Evolutionary conservation across 805 yeast species (phyloP), one percentile per base, ranked within the genome.

Genomic region (Yarrowia sp.): DNA sequence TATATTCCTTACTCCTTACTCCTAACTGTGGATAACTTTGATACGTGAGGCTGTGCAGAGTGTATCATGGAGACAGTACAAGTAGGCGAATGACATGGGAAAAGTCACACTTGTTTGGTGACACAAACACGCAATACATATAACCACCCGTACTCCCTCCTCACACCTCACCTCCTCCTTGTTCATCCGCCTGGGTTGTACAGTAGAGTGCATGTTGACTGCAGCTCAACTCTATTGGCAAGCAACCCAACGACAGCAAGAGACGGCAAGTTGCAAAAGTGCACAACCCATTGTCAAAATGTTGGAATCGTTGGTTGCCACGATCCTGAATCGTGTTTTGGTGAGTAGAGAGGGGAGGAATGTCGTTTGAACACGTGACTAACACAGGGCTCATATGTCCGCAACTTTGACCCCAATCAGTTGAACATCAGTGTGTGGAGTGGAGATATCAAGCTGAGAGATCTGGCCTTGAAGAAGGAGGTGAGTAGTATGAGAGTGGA

Each of bases 401-500:
- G 96, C 79, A 91, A 96, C 79, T 95, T 95, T 78, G 99, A 95
- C 79, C 92, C 98, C 16, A 91, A 90, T 73, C 97, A 95, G 75
- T 81, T 95, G 74, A 93, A 95, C 74, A 93, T 95, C 68, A 99
- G 98, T 5, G 92, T 95, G 42, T 93, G 98, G 97, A 87, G 92
- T 74, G 99, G 99, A 45, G 98, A 95, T 81, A 98, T 93, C 40
- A 91, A 91, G 76, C 82, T 95, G 68, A 84, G 83, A 71, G 88
- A 93, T 76, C 83, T 96, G 71, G 84, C 88, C 69, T 81, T 95
- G 70, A 92, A 91, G 79, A 89, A 90, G 71, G 98, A 93, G 76
- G 82, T 79, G 70, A 56, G 80, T 69, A 26, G 22, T 12, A 4
- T 7, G 12, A 26, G 32, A 14, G n/a, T n/a, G n/a, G 15, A 42